A percentile compares a stretch with the other conserved stretches of the same genome.
These are phyloP conservation scores for Gaeumannomyces sp. DNA, from an alignment of 2,329 filamentous ascomycete species.

Conservation along the genomic window DNA sequence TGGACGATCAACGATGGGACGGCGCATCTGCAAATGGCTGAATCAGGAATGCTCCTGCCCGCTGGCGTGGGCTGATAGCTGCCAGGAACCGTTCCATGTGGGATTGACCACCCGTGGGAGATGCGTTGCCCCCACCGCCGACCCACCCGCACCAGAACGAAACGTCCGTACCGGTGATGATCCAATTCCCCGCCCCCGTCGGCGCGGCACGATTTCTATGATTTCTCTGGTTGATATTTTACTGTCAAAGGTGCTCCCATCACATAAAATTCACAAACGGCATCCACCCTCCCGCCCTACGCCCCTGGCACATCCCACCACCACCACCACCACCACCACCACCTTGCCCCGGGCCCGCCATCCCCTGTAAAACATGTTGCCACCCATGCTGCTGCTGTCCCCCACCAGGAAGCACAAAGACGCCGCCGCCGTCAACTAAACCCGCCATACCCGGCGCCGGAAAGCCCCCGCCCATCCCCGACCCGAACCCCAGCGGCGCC, in stretches of 20 bases:
- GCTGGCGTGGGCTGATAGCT: not conserved
- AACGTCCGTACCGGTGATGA: too few species aligned
- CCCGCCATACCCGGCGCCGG: not conserved
- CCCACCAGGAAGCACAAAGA: not conserved
- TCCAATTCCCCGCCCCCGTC: too few species aligned
- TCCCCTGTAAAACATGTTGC: not conserved
- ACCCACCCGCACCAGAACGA: not conserved
- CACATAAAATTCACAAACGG: not conserved
- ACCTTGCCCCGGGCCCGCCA: not conserved
- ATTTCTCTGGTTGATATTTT: too few species aligned
- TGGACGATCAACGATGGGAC: too few species aligned
- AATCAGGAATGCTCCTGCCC: not conserved
- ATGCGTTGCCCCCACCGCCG: too few species aligned
- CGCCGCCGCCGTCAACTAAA: not conserved
- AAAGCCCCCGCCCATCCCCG: slow-evolving; percentile 4
- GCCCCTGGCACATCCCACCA: not conserved
- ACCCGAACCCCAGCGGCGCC: not conserved
- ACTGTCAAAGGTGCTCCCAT: too few species aligned
- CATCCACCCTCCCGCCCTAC: not conserved
- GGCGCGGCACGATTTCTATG: too few species aligned
- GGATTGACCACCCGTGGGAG: not conserved
- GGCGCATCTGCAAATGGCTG: not conserved
- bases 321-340: not conserved
- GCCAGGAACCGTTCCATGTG: not conserved
- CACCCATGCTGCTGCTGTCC: not conserved